These are phyloP conservation scores for Ehretia macrophylla DNA, from an alignment of 257 asterid species.

Conservation along the genomic window DNA sequence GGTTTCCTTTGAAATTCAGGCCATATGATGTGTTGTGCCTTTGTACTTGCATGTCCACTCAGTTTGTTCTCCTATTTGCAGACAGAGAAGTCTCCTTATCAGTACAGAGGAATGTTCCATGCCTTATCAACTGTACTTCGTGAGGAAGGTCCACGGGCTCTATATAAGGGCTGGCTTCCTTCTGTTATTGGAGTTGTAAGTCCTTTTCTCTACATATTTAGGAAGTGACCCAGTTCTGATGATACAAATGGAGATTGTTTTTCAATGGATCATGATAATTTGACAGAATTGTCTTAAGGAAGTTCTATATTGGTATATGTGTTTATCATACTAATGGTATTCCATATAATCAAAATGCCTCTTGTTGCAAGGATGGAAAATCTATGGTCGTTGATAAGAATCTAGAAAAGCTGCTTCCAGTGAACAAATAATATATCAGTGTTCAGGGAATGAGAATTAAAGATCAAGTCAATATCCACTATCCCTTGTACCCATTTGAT, in stretches of 20 bases:
- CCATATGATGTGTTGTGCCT: neutral
- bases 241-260: neutral
- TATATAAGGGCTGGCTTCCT: constrained; percentile 99
- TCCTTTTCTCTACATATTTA: constrained; percentile 9
- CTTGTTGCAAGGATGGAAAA: too few species aligned
- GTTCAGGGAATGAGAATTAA: too few species aligned
- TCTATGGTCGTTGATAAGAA: too few species aligned
- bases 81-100: constrained; percentile 87
- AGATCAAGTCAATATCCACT: too few species aligned
- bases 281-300: neutral
- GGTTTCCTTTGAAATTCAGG: neutral
- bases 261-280: neutral
- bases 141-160: constrained; percentile 93
- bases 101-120: constrained; percentile 92
- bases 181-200: constrained; percentile 99
- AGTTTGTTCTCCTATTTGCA: constrained; percentile 31
- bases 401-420: too few species aligned
- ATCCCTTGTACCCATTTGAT: too few species aligned
- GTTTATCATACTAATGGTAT: neutral
- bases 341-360: too few species aligned
- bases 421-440: too few species aligned
- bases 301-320: neutral
- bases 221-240: too few species aligned
- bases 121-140: constrained; percentile 96
- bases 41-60: constrained; percentile 6